Conservation (phyloP, 306 rosid genomes). For the Acacia acuminata region DNA sequence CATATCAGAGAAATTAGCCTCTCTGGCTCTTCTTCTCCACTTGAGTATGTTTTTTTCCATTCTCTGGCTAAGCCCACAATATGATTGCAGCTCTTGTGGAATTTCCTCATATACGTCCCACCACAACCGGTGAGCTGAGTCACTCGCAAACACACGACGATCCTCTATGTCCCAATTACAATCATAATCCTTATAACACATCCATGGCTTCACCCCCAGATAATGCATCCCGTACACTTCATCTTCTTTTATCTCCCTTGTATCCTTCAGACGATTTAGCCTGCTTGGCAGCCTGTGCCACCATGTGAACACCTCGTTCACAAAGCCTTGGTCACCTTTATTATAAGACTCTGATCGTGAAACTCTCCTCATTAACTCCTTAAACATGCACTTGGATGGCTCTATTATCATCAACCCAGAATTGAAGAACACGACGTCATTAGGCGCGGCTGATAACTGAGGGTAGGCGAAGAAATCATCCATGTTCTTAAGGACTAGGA, state of each 20-base stretch:
- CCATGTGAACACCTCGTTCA: slow-evolving; percentile 78
- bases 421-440: slow-evolving; percentile 52
- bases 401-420: slow-evolving; percentile 81
- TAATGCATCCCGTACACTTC: slow-evolving; percentile 55
- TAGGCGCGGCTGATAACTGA: slow-evolving; percentile 64
- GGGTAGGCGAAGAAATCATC: slow-evolving; percentile 52
- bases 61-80: slow-evolving; percentile 58
- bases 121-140: slow-evolving; percentile 63
- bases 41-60: slow-evolving; percentile 44
- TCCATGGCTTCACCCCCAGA: slow-evolving; percentile 91
- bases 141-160: slow-evolving; percentile 54
- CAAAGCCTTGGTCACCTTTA: slow-evolving; percentile 87
- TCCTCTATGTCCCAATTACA: slow-evolving; percentile 73
- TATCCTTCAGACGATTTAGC: slow-evolving; percentile 49
- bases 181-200: slow-evolving; percentile 87
- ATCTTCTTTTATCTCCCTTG: background rate
- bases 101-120: slow-evolving; percentile 73
- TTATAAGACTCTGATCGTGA: slow-evolving; percentile 53
- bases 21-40: slow-evolving; percentile 49
- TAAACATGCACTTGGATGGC: slow-evolving; percentile 76
- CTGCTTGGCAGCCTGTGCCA: slow-evolving; percentile 77
- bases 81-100: slow-evolving; percentile 48
- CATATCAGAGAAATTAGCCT: slow-evolving; percentile 40
- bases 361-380: slow-evolving; percentile 45
- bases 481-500: slow-evolving; percentile 47